Base-by-base conservation (phyloP, 163 green algal species). In the Scenedesmus sp. region DNA sequence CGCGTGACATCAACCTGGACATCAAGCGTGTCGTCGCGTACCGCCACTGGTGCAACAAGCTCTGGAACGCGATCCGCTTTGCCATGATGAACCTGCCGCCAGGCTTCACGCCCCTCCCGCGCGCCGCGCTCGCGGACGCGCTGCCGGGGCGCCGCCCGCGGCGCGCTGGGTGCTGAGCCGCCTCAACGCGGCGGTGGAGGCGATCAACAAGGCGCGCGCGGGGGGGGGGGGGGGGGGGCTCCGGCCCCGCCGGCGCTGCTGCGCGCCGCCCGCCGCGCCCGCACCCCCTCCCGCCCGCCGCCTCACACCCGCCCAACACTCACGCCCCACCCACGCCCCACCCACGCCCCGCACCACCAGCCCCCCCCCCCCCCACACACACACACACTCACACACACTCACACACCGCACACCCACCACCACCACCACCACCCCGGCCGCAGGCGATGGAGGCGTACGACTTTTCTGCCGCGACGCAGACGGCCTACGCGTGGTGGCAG, bases 1-100 rank as follows among this genome's bases (percentile, higher is more conserved):
- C 88, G 2, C 81, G 90, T 5, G 93, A 98, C 87, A 95, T 98
- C 84, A 98, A 98, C 88, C 87, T 98, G 29, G 95, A 98, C 90
- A 97, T 97, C 87, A 96, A 97, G 86, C 90, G 95, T 34, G 95
- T 99, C 58, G 93, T 98, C 2, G 89, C 89, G 2, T 98, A 99
- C 92, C 91, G 96, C 50, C 86, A 98, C 83, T 99, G 96, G 96
- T 98, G 85, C 94, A 99, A 99, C 91, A 99, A 99, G 92, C 91
- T 99, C 56, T 99, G 95, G 94, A 99, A 99, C 83, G 96, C 96
- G n/a, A 95, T 98, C 84, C 87, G 88, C 34, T 98, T 98, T 83
- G 95, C 92, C 34, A 94, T 97, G 89, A 87, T 97, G 70, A 97
- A 98, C 90, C 88, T 99, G 24, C 90, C 90, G 2, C 66, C 90